Evolutionary conservation across 2,329 filamentous ascomycete genomes (phyloP), one percentile per base, ranked within the genome.

Genomic region (Bipolaris gigantea): DNA sequence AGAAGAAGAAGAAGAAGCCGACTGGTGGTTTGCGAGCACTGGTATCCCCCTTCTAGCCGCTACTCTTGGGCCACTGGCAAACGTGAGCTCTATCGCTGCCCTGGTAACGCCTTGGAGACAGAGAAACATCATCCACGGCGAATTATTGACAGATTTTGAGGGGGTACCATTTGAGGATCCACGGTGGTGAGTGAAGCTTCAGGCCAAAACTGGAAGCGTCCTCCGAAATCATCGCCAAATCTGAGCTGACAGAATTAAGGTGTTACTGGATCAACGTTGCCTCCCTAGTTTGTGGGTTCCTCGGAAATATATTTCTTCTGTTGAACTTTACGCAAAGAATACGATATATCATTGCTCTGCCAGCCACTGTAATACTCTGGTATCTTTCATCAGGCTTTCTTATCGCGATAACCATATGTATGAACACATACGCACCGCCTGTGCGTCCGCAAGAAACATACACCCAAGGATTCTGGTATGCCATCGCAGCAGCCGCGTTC

Each of bases 401-500:
- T 13, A 84, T 91, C 8, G 80, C 87, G 3, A 81, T 86, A 2
- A 87, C 91, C 1, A 80, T 80, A 15, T 83, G 84, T 10, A 88
- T 90, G 59, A 81, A 89, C 4, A 73, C 83, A 1, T 87, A 89
- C 10, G 82, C 83, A 0, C 73, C 77, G 63, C 77, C 81, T 30
- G 55, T 80, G 65, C 44, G 71, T 46, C 67, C 77, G 50, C 58
- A 81, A 78, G 60, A 85, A 57, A 76, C 76, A 0, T 87, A 89
- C 80, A 91, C 89, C 0, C 89, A 96, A 72, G 90, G 90, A 0
- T 96, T 89, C 67, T 96, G 88, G 82, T 95, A 95, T 67, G 92
- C 86, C 23, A 81, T 96, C 16, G 90, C 90, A 63, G 87, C 91
- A 2, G 89, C 91, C 5, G 77, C 85, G 2, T 81, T 96, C 18